Conservation (phyloP, 2,329 filamentous ascomycete species). For the Zymoseptoria brevis region DNA sequence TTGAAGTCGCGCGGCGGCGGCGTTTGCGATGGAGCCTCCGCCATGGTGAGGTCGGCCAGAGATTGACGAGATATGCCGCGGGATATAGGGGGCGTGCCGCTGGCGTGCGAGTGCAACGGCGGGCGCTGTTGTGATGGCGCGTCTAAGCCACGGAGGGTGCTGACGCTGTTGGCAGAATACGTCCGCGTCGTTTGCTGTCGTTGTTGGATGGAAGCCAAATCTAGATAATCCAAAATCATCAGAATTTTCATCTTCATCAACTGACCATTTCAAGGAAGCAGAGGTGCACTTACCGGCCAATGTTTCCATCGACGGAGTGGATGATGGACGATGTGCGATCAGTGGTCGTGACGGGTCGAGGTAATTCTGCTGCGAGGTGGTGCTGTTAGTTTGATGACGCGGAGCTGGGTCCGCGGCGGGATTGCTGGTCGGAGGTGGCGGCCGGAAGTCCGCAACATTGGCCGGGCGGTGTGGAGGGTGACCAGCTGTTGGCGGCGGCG, state of each 20-base stretch:
- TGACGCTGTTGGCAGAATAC: conserved; percentile 26
- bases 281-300: conserved; percentile 34
- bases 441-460: conserved; percentile 14
- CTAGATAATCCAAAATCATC: conserved; percentile 23
- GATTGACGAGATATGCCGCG: conserved; percentile 38
- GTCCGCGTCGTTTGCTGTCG: conserved; percentile 35
- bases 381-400: conserved; percentile 6
- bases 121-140: conserved; percentile 27
- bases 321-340: conserved; percentile 33
- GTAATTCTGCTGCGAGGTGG: not conserved
- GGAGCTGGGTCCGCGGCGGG: conserved; percentile 8
- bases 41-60: conserved; percentile 40
- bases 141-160: conserved; percentile 8
- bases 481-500: not conserved
- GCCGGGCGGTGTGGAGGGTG: not conserved
- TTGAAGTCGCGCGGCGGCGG: conserved; percentile 37
- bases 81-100: conserved; percentile 26
- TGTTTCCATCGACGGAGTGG: conserved; percentile 42
- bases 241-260: not conserved
- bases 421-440: conserved; percentile 20
- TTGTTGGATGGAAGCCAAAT: conserved; percentile 42
- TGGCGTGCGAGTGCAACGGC: conserved; percentile 8
- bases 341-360: conserved; percentile 13
- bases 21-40: conserved; percentile 37
- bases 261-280: not conserved